Base-by-base conservation (phyloP, 1,284 basidiomycete species). In the Cryptococcus sp. region DNA sequence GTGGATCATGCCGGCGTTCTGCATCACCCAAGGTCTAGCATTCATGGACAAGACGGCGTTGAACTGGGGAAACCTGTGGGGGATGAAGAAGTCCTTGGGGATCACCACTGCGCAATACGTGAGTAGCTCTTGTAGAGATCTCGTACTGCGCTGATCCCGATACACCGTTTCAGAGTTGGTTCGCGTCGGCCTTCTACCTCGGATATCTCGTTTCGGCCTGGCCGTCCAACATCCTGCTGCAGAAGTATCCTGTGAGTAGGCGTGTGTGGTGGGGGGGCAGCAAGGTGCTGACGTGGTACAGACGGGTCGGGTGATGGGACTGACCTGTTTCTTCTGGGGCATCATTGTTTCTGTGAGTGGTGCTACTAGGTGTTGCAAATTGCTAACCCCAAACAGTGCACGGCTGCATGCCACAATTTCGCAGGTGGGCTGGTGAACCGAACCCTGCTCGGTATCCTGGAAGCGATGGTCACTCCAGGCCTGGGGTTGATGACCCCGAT, bases 11-110 rank as follows among this genome's bases (percentile, higher is more conserved):
- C 62, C 62, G 7, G 51, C 51, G 18, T 65, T 69, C 59, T 52
- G 56, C 40, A 35, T 67, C 20, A 67, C 66, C 1, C 66, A 69
- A 48, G 60, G 64, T 21, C 59, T 68, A 0, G 57, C 61, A 18
- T 70, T 63, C 58, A 50, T 69, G 28, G 68, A 69, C 56, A 63
- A 63, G 44, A 53, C 62, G 8, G 64, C 66, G 3, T 55, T 70
- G 20, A 70, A 70, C 56, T 70, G 65, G 49, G 66, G 57, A 2
- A 66, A 66, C 46, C 57, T 70, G 7, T 70, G 64, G 33, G 68
- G 65, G n/a, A 53, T 62, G 48, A 53, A 64, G 47, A 55, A 57
- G 15, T 63, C 57, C 0, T 52, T 67, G 24, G 7, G 55, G 13
- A 50, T 67, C 13, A 55, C 40, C 2, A 52, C 56, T 7, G 37